A percentile compares a stretch with the other conserved stretches of the same genome.
phyloP scores from a whole-genome alignment of 805 yeast genomes.

The Cyberlindnera maritima region DNA sequence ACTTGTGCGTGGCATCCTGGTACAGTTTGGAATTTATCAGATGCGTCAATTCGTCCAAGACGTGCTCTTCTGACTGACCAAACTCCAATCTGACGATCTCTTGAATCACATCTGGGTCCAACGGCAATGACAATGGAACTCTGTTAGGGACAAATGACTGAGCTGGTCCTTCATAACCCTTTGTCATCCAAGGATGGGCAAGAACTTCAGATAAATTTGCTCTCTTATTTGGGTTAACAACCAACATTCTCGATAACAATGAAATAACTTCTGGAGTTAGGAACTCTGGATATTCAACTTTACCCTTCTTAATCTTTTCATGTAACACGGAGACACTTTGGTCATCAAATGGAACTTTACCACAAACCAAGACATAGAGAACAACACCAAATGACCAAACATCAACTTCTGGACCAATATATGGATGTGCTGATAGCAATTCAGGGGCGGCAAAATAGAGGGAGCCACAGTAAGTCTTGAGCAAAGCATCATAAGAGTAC shows the following conservation, averaged over 20 bases:
- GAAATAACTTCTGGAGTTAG: conserved; percentile 79
- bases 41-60: conserved; percentile 51
- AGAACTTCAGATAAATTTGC: conserved; percentile 77
- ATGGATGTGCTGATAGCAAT: conserved; percentile 85
- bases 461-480: conserved; percentile 96
- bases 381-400: conserved; percentile 99
- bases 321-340: conserved; percentile 89
- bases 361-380: conserved; percentile 90
- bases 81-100: conserved; percentile 80
- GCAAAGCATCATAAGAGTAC: conserved; percentile 64
- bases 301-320: conserved; percentile 88
- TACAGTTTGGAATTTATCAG: conserved; percentile 67
- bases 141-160: conserved; percentile 75
- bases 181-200: conserved; percentile 92
- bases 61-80: conserved; percentile 58
- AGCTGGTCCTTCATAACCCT: conserved; percentile 76
- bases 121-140: conserved; percentile 66
- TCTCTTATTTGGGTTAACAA: conserved; percentile 81
- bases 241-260: conserved; percentile 81
- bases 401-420: conserved; percentile 95
- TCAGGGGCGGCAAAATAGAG: conserved; percentile 99
- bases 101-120: conserved; percentile 62
- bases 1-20: conserved; percentile 54
- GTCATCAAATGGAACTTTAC: conserved; percentile 97
- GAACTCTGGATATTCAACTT: conserved; percentile 85